A percentile compares a stretch with the other conserved stretches of the same genome.
Evolutionary conservation across 2,329 filamentous ascomycete genomes (phyloP).

Genomic region (Colletotrichum zoysiae): DNA sequence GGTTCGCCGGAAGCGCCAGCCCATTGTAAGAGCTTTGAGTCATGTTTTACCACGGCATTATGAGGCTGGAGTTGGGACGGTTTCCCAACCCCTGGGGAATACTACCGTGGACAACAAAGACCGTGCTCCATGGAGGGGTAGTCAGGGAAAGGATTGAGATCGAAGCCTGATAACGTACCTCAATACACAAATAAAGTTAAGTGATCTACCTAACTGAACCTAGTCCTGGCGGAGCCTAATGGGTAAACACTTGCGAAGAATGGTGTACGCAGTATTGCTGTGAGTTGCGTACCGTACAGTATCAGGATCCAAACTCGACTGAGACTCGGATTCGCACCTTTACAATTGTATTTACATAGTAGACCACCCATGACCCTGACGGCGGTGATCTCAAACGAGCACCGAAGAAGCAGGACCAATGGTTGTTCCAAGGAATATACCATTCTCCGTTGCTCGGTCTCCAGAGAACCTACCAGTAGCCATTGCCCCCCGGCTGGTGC

Average conservation of each 20-base stretch:
- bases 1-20: neutral
- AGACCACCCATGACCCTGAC: neutral
- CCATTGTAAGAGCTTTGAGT: conserved; percentile 20
- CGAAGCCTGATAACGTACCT: neutral
- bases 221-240: no score
- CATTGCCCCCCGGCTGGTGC: neutral
- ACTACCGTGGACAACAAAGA: neutral
- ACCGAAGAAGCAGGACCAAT: neutral
- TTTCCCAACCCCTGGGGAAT: neutral
- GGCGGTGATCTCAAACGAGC: neutral
- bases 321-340: conserved; percentile 17
- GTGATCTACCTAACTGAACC: neutral
- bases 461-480: neutral
- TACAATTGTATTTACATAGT: neutral
- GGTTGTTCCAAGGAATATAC: neutral
- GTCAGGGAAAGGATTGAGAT: neutral
- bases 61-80: conserved; percentile 16
- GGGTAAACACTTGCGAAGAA: neutral
- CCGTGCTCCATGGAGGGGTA: neutral
- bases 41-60: conserved; percentile 35
- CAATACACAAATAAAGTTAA: neutral
- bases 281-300: neutral
- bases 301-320: neutral
- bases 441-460: neutral
- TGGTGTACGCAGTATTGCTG: no score